Base-by-base conservation (phyloP, 805 yeast genomes). In the Lachancea dasiensis region DNA sequence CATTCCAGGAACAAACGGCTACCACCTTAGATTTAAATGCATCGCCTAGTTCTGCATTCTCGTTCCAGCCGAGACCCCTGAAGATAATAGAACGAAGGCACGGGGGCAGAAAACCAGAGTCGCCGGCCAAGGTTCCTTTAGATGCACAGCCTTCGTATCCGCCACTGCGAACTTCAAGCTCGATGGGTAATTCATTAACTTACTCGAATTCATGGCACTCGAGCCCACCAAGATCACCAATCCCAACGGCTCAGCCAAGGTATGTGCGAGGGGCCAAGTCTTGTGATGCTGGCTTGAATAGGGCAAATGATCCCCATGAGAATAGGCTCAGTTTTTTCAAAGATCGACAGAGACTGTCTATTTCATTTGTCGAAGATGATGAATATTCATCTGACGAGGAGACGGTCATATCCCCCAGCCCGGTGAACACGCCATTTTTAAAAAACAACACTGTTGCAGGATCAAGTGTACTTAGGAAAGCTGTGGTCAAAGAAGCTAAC, bases 271-370 rank as follows among this genome's bases (percentile, higher is more conserved):
- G 38, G 15, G 56, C 56, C 17, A 56, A 51, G 35, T 56, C 63
- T 3, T 51, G 49, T 35, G 53, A 50, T 28, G 48, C 52, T 25
- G 56, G 56, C 5, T 41, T 58, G 34, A 56, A 49, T 32, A 41
- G 26, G 23, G 32, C 21, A 37, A 36, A 27, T 22, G 23, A 17
- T 9, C 28, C 28, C 11, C 35, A 28, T 10, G 28, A 38, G 11
- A 35, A 27, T 18, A 22, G 24, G 33, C 44, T 22, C 38, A 48
- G 23, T 42, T 44, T 54, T 20, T 59, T 60, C 38, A 56, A 55
- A 33, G 52, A 52, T n/a, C 54, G 53, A 18, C 60, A 60, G 27
- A 49, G 65, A 21, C 38, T 60, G n/a, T 60, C 65, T 1, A 48
- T 58, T 6, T 51, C 61, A 3, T 40, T 59, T 16, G 51, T 56